Percentiles rank a stretch among this genome's conserved stretches.
Conservation (phyloP, 176 grass and related monocot genomes). For the Elaeis guineensis region DNA sequence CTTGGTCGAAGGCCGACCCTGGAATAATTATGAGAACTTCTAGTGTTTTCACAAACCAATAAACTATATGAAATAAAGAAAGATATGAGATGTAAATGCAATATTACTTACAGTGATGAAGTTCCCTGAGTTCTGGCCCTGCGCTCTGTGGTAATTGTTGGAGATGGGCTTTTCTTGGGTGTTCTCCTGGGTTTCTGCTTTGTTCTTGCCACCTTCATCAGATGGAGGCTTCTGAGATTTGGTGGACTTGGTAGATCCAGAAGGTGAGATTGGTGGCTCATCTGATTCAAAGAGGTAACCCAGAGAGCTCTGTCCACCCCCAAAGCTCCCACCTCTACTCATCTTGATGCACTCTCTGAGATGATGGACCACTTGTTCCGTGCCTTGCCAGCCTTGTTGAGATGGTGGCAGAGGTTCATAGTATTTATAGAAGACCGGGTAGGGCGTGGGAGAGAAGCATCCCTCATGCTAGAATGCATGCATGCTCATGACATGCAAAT, state of each 20-base stretch:
- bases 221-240: constrained; percentile 9
- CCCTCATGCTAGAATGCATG: too few relatives aligned
- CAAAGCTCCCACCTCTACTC: constrained; percentile 58
- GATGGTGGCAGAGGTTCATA: too few relatives aligned
- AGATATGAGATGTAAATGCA: too few relatives aligned
- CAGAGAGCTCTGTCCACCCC: constrained; percentile 67
- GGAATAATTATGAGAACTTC: not conserved
- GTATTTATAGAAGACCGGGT: too few relatives aligned
- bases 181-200: not conserved
- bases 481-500: too few relatives aligned
- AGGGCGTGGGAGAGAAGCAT: too few relatives aligned
- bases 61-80: too few relatives aligned
- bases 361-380: too few relatives aligned
- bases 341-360: constrained; percentile 15
- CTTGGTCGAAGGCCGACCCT: constrained; percentile 71
- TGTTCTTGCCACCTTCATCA: constrained; percentile 1
- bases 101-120: constrained; percentile 42
- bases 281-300: constrained; percentile 67
- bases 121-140: constrained; percentile 41
- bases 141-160: constrained; percentile 30
- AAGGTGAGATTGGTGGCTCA: constrained; percentile 12
- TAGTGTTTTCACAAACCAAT: too few relatives aligned
- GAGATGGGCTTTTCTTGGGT: constrained; percentile 17
- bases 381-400: too few relatives aligned
- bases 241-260: constrained; percentile 1